Evolutionary conservation across 306 rosid genomes (phyloP), one percentile per base, ranked within the genome.

Genomic region (Heteromeles arbutifolia): DNA sequence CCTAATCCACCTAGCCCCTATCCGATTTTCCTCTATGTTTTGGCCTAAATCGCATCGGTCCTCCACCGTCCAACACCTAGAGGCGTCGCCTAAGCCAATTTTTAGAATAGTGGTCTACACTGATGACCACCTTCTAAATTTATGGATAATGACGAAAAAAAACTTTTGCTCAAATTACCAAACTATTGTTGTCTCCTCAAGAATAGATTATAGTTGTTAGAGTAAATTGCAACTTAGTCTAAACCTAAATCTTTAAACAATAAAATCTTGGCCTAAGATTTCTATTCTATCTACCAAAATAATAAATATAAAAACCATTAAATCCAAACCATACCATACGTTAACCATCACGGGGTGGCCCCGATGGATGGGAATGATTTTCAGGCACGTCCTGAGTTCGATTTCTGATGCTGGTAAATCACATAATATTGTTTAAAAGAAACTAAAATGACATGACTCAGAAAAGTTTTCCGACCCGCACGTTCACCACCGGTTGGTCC

Each of bases 381-480:
- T 34, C 2, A 34, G 8, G 8, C 8, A 34, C 8, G 2, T 34
- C 0, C 1, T 34, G 4, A 34, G 8, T 34, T 34, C 2, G 39
- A 34, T 34, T 34, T 2, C 0, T 34, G 8, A 6, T 32, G 2
- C 0, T 32, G 3, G 0, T 32, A 8, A 32, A 32, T 32, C 8
- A 32, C 8, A 6, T 0, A 5, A 32, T 5, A 5, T 32, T 1
- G 0, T 32, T 8, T 5, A 5, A 2, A 32, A 32, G 8, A 32
- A 32, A 32, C 37, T 32, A 32, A 32, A 32, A n/a, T n/a, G n/a
- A n/a, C n/a, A 32, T 32, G 37, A 32, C 8, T 32, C 8, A 6
- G 0, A 5, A 6, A 32, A 32, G 5, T 6, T 34, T 34, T 34
- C 7, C 6, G 0, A 0, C 4, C 1, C 0, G 8, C 8, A 34